Conservation (phyloP, 2,329 filamentous ascomycete genomes). For the Pezicula neosporulosa region DNA sequence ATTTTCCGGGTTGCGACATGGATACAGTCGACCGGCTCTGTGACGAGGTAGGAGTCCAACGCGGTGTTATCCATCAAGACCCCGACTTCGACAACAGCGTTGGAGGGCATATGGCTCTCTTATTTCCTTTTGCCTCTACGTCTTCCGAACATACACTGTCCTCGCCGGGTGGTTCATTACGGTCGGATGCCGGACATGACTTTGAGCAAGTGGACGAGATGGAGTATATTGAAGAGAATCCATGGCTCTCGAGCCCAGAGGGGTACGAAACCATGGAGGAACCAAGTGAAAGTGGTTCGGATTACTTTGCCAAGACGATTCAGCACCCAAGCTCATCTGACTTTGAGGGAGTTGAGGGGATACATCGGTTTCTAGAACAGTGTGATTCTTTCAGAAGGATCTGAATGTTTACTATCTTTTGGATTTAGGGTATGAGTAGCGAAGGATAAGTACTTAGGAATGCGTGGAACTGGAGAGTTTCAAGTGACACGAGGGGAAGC, state of each 20-base stretch:
- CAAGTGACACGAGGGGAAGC: too few species aligned
- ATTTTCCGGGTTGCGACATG: slow-evolving; percentile 88
- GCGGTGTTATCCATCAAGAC: slow-evolving; percentile 79
- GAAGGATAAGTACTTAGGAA: too few species aligned
- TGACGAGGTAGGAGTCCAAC: slow-evolving; percentile 78
- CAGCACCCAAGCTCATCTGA: slow-evolving; percentile 40
- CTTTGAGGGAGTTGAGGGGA: slow-evolving; percentile 60
- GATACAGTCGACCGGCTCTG: slow-evolving; percentile 80
- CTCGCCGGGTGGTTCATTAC: slow-evolving; percentile 34
- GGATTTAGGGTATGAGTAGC: too few species aligned
- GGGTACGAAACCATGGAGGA: slow-evolving; percentile 27
- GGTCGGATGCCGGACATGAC: slow-evolving; percentile 35
- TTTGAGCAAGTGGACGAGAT: slow-evolving; percentile 20
- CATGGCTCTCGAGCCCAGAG: slow-evolving; percentile 23
- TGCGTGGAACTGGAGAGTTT: too few species aligned
- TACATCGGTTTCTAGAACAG: slow-evolving; percentile 62
- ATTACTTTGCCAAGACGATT: slow-evolving; percentile 22
- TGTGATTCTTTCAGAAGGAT: slow-evolving; percentile 42
- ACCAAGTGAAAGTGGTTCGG: slow-evolving; percentile 24
- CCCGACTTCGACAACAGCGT: slow-evolving; percentile 62
- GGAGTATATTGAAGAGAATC: slow-evolving; percentile 18
- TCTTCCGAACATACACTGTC: slow-evolving; percentile 36
- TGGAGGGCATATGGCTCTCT: slow-evolving; percentile 71
- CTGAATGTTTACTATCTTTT: neutral
- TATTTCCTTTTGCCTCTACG: slow-evolving; percentile 81